phyloP scores from a whole-genome alignment of 164 flowering plant genomes.

The Buxus sempervirens region DNA sequence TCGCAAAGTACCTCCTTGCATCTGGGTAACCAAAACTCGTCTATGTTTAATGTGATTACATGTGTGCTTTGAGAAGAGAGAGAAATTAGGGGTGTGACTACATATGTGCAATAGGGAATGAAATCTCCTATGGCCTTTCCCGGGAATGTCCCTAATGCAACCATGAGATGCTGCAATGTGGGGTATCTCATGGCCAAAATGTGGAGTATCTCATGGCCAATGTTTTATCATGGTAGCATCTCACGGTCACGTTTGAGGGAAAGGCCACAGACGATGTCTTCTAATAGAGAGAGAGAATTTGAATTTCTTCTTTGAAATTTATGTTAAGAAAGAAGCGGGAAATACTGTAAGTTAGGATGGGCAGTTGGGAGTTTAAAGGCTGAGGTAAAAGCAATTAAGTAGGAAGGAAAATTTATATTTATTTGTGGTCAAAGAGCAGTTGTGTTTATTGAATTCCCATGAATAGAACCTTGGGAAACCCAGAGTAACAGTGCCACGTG shows the following conservation, averaged over 20 bases:
- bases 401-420: no score
- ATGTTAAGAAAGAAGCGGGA: neutral
- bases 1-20: slow-evolving; percentile 39
- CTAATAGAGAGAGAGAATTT: neutral
- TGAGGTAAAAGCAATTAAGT: neutral
- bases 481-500: neutral
- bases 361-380: neutral
- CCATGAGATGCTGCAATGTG: no score
- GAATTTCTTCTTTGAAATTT: neutral
- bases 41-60: neutral
- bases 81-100: no score
- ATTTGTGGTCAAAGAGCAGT: neutral
- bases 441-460: neutral
- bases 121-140: no score
- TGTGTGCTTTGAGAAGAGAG: neutral
- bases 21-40: slow-evolving; percentile 16
- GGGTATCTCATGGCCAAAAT: no score
- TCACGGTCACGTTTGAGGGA: no score
- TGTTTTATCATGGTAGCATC: no score
- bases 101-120: no score
- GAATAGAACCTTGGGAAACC: neutral
- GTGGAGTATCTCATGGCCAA: no score
- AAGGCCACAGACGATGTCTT: no score
- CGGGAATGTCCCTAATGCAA: no score
- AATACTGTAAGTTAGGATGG: no score